Percentiles rank a stretch among this genome's conserved stretches.
Evolutionary conservation across 2,329 filamentous ascomycete genomes (phyloP).

Genomic region (Claviceps paspali): DNA sequence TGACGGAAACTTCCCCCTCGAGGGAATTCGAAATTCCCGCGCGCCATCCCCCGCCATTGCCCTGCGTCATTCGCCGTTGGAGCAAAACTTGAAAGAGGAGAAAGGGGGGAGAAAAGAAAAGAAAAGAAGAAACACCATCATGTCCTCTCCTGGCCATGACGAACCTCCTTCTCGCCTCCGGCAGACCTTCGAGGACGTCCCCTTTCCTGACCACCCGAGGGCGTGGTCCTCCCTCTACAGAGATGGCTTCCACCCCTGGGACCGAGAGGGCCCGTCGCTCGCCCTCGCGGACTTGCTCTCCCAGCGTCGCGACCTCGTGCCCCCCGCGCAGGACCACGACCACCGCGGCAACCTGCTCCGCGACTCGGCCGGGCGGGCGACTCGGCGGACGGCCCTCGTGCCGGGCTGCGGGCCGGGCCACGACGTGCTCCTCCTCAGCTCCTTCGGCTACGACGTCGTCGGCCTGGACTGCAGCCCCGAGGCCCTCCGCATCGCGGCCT

Average conservation of each 20-base stretch:
- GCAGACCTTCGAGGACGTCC: constrained; percentile 19
- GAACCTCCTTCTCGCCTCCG: constrained; percentile 14
- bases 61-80: too few relatives aligned
- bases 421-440: constrained; percentile 61
- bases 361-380: constrained; percentile 9
- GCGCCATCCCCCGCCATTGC: too few relatives aligned
- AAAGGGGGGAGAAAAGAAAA: too few relatives aligned
- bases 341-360: constrained; percentile 13
- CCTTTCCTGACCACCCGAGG: constrained; percentile 19
- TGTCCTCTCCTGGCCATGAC: constrained; percentile 6
- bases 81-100: too few relatives aligned
- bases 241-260: constrained; percentile 35
- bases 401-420: constrained; percentile 74
- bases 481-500: constrained; percentile 29
- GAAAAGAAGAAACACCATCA: too few relatives aligned
- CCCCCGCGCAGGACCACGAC: constrained; percentile 18
- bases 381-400: constrained; percentile 42
- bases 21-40: too few relatives aligned
- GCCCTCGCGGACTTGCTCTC: constrained; percentile 38
- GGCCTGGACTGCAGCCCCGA: constrained; percentile 52
- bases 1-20: too few relatives aligned
- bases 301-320: constrained; percentile 29
- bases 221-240: constrained; percentile 35
- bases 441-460: constrained; percentile 61
- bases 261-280: constrained; percentile 35